Evolutionary conservation across 345 rosid genomes (phyloP), one percentile per base, ranked within the genome.

Genomic region (Mallotus nudiflorus): DNA sequence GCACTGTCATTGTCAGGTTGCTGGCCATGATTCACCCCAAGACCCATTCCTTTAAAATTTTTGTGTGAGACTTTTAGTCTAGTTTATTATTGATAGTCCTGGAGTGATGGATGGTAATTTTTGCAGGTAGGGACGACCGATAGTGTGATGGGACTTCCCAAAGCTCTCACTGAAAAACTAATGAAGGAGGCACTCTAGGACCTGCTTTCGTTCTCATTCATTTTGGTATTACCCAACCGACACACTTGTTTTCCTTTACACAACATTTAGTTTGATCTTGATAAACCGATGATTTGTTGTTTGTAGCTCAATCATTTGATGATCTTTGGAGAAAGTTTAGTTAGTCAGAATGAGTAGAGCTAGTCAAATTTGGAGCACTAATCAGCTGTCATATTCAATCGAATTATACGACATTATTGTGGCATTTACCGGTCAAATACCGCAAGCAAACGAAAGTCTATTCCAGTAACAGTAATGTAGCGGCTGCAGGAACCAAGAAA

Each of bases 81-180:
- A 3, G 46, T 15, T 39, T 42, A 27, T 9, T 28, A 10, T 44
- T 68, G 15, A 11, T 24, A 11, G 1, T 10, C 58, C 45, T 50
- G 19, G 29, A 46, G 11, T 20, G 48, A 51, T 50, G 18, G 18
- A 40, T 54, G 61, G 33, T 22, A 53, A 0, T 48, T 57, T 65
- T 28, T 81, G 73, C 94, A 93, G 97, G 86, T 82, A 29, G 97
- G 98, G 69, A 87, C 94, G 40, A 89, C 87, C 1, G 98, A 93
- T 77, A 91, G 98, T 14, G 93, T 93, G 80, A 93, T 89, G 97
- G 96, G 96, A 77, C 93, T 93, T 33, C 88, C 98, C 0, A 91
- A 85, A 84, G 86, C 83, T 59, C 83, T 88, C 25, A 82, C 91
- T 0, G 75, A 88, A 71, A 91, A 84, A 77, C 91, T 91, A 65